These are phyloP conservation scores for Tetrahymena thermophila DNA, from an alignment of 73 alveolate genomes.

Conservation along the genomic window DNA sequence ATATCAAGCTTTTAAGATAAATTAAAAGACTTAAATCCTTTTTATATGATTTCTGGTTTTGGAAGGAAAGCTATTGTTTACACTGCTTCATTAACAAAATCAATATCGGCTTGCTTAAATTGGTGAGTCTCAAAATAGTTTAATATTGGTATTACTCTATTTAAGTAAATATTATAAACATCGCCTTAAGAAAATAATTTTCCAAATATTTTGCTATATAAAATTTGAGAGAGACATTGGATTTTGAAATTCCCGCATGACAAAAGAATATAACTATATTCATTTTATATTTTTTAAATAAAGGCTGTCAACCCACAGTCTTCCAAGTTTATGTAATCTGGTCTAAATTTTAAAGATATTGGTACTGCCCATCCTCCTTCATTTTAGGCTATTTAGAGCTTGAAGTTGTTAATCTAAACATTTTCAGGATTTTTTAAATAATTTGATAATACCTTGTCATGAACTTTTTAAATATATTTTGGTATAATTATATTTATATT, in stretches of 20 bases:
- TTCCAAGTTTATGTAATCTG: neutral
- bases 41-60: neutral
- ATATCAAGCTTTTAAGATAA: neutral
- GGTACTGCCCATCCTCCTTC: neutral
- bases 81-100: neutral
- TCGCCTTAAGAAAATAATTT: neutral
- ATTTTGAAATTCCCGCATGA: neutral
- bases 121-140: neutral
- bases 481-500: neutral
- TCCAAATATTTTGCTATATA: neutral
- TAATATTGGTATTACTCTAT: neutral
- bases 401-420: neutral
- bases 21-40: neutral
- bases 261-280: neutral
- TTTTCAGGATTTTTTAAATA: neutral
- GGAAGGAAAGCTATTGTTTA: neutral
- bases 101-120: neutral
- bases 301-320: neutral
- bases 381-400: neutral
- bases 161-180: neutral
- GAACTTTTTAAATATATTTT: neutral
- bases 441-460: neutral
- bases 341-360: neutral
- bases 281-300: neutral
- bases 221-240: neutral